These are phyloP conservation scores for Pseudisothecium myosuroides DNA, from an alignment of 225 moss, liverwort and hornwort species.

Conservation along the genomic window DNA sequence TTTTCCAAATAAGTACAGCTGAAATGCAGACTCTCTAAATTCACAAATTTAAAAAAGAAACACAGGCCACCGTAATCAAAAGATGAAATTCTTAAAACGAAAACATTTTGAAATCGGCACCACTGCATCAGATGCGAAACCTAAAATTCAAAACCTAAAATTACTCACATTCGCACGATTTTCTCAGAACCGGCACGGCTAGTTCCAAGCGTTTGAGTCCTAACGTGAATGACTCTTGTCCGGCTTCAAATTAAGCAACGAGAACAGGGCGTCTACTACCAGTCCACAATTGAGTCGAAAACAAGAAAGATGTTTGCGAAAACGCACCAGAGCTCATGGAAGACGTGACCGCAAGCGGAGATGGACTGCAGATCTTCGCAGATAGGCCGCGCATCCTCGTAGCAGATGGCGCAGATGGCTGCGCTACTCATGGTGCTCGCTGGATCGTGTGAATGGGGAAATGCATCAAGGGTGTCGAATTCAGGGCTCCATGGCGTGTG, in stretches of 20 bases:
- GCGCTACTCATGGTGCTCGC: slow-evolving; percentile 16
- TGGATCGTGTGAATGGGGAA: neutral
- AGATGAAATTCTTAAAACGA: neutral
- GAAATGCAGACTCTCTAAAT: neutral
- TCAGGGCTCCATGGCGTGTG: neutral
- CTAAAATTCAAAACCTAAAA: neutral
- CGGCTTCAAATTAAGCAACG: neutral
- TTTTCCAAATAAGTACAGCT: neutral
- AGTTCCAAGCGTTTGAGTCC: neutral
- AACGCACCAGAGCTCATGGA: slow-evolving; percentile 67
- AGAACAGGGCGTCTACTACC: neutral
- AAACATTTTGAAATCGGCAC: neutral
- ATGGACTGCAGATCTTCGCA: slow-evolving; percentile 61
- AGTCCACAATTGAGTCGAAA: neutral
- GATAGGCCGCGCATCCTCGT: slow-evolving; percentile 55
- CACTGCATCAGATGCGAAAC: neutral
- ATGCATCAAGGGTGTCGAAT: neutral
- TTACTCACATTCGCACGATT: neutral
- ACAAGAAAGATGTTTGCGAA: neutral
- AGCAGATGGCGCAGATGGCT: slow-evolving; percentile 71
- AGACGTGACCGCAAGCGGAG: slow-evolving; percentile 72
- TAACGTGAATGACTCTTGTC: neutral
- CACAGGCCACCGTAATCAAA: neutral
- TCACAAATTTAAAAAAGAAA: neutral
- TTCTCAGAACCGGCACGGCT: neutral